These are phyloP conservation scores for Nannizziopsis arthrosporioides DNA, from an alignment of 2,329 filamentous ascomycete genomes.

Conservation along the genomic window DNA sequence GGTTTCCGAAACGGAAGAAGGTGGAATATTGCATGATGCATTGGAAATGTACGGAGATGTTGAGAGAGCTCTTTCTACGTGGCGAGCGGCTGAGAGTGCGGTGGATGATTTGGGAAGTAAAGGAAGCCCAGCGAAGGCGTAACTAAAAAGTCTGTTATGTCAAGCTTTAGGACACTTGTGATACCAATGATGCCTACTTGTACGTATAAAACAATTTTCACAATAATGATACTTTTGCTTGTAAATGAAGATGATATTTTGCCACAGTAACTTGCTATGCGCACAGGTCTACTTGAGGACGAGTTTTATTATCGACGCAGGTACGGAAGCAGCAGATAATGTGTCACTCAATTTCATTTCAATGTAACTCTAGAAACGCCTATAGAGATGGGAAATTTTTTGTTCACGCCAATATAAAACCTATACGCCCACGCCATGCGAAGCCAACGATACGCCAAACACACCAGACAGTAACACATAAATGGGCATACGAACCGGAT, in stretches of 20 bases:
- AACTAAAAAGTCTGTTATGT: neutral
- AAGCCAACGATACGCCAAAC: neutral
- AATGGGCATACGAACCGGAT: neutral
- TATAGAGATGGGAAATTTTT: too few species aligned
- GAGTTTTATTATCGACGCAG: too few species aligned
- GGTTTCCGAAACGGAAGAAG: slow-evolving; percentile 58
- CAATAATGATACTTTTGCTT: too few species aligned
- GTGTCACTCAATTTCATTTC: too few species aligned
- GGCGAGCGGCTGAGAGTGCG: slow-evolving; percentile 57
- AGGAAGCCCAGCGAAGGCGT: slow-evolving; percentile 22
- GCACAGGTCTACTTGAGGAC: too few species aligned
- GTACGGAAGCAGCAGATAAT: too few species aligned
- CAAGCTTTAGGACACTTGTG: too few species aligned
- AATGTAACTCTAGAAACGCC: too few species aligned
- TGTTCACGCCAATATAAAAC: slow-evolving; percentile 21
- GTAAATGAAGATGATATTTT: too few species aligned
- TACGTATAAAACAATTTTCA: too few species aligned
- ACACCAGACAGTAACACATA: neutral
- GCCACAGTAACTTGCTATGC: too few species aligned
- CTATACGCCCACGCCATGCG: slow-evolving; percentile 9
- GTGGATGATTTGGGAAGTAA: slow-evolving; percentile 26
- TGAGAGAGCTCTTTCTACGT: slow-evolving; percentile 62
- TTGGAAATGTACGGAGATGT: slow-evolving; percentile 83
- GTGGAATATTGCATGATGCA: slow-evolving; percentile 77
- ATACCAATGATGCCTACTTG: too few species aligned